Evolutionary conservation across 106 monocot genomes (phyloP), one percentile per base, ranked within the genome.

Genomic region (Dioscorea dumetorum): DNA sequence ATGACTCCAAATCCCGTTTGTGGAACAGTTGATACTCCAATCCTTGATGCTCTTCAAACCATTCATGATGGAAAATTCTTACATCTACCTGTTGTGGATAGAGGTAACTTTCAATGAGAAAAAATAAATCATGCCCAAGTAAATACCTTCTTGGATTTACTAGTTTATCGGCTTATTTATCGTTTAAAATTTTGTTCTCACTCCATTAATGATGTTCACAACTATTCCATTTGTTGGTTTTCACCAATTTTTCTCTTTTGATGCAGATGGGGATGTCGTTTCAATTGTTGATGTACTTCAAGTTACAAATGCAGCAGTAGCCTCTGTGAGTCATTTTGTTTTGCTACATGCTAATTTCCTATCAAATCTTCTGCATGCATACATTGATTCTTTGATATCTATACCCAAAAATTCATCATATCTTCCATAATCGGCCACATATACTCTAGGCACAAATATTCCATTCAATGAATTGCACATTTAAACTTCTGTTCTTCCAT

Each of bases 271-370:
- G 48, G 81, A 81, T 21, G 65, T 93, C 71, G 83, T 93, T 22
- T 79, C 81, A 48, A 73, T 88, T 18, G 67, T 93, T 62, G 93
- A 93, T 79, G 93, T 88, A 21, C 76, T 88, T 51, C 78, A 86
- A 33, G 75, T 93, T 31, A 84, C 88, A 14, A 75, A 84, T 70
- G 88, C 93, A 20, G 93, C 88, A 58, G 74, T 88, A 21, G 61
- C 83, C 35, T 81, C 88, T 17, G 93, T 93, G 79, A 79, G 93
- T 78, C 31, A 41, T 50, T n/a, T 76, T 18, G 24, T 12, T 52
- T 33, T 54, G n/a, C 54, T 54, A 19, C 54, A 0, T 19, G 14
- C 17, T 17, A 51, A 51, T 51, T 51, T 51, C 51, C 51, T 17
- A 13, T 51, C 51, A 51, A 17, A 12, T 1, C 17, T 0, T 51